A percentile compares a stretch with the other conserved stretches of the same genome.
Evolutionary conservation across 2,329 filamentous ascomycete genomes (phyloP).

Genomic region (Xylaria sp.): DNA sequence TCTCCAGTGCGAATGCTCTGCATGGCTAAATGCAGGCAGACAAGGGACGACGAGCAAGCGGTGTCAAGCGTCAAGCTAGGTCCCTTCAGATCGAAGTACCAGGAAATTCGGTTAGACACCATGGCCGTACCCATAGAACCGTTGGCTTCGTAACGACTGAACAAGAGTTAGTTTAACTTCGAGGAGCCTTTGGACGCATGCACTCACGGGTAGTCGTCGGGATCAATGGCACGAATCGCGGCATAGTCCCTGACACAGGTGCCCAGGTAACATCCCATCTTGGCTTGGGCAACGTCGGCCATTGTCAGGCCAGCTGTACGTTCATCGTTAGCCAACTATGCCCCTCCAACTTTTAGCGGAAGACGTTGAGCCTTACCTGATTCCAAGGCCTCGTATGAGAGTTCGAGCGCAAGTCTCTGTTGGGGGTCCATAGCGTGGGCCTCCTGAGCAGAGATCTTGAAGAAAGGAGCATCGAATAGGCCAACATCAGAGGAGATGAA

Average conservation of each 20-base stretch:
- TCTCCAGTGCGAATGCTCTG: conserved; percentile 53
- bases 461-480: conserved; percentile 48
- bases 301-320: conserved; percentile 46
- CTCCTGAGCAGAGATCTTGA: conserved; percentile 47
- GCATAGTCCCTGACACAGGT: conserved; percentile 47
- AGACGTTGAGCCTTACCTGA: conserved; percentile 40
- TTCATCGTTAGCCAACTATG: conserved; percentile 23
- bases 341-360: not conserved
- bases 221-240: conserved; percentile 46
- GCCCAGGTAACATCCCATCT: conserved; percentile 51
- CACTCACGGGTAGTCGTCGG: conserved; percentile 50
- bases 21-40: conserved; percentile 54
- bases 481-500: conserved; percentile 47
- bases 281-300: conserved; percentile 43
- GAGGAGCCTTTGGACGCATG: not conserved
- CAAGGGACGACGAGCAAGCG: conserved; percentile 55
- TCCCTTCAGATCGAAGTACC: conserved; percentile 54
- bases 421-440: conserved; percentile 51
- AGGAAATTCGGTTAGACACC: conserved; percentile 53
- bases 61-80: conserved; percentile 57
- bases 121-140: conserved; percentile 49
- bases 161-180: conserved; percentile 13
- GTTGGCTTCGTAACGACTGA: conserved; percentile 46
- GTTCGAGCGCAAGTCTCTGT: conserved; percentile 49
- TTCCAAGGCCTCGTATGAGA: conserved; percentile 48